Evolutionary conservation across 306 rosid species (phyloP).

Genomic region (Corylus avellana): DNA sequence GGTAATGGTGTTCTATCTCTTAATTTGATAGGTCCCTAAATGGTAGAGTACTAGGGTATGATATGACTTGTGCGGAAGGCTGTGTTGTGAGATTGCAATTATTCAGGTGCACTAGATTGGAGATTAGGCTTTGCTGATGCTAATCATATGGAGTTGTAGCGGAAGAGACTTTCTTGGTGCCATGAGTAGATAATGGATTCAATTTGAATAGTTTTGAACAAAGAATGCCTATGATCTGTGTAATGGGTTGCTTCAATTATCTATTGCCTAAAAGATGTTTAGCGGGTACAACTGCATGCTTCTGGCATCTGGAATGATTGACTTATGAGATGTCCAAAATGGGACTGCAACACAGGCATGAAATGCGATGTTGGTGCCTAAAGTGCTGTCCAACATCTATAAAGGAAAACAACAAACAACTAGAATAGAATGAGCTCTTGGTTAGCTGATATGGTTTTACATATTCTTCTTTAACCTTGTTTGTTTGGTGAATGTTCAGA

Average conservation of each 20-base stretch:
- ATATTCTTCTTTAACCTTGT: slow-evolving; percentile 19
- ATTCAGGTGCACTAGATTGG: background rate
- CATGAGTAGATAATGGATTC: slow-evolving; percentile 8
- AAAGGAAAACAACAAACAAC: background rate
- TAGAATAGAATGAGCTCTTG: slow-evolving; percentile 24
- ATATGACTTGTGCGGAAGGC: slow-evolving; percentile 6
- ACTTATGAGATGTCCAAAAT: background rate
- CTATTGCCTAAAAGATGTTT: slow-evolving; percentile 23
- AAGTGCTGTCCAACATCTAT: slow-evolving; percentile 9
- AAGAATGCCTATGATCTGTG: background rate
- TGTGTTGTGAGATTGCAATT: background rate
- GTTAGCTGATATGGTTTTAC: slow-evolving; percentile 20
- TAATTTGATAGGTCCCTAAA: slow-evolving; percentile 16
- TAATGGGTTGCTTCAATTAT: slow-evolving; percentile 18
- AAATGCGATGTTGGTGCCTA: background rate
- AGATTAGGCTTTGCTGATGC: background rate
- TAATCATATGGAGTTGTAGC: slow-evolving; percentile 12
- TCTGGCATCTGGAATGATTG: slow-evolving; percentile 10
- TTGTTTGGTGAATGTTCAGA: slow-evolving; percentile 53
- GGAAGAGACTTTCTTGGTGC: slow-evolving; percentile 1
- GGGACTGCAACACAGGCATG: background rate
- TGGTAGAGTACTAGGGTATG: slow-evolving; percentile 10
- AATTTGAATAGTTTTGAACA: slow-evolving; percentile 8
- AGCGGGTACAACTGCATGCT: slow-evolving; percentile 6
- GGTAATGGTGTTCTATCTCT: background rate